Conservation (phyloP, 495 filamentous ascomycete species). For the Penicillium egyptiacum region DNA sequence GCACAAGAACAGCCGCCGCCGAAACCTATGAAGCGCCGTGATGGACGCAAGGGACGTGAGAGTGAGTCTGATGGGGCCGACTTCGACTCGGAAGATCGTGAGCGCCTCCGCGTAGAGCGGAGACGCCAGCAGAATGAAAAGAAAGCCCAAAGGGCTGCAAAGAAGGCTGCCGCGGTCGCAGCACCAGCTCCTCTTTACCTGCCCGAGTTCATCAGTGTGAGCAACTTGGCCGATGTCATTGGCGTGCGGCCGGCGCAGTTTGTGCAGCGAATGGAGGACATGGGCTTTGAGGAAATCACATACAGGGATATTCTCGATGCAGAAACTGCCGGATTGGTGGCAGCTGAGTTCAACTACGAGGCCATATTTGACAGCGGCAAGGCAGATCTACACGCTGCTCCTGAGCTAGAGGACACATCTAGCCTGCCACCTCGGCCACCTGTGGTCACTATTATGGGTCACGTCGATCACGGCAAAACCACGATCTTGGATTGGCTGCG, state of each 20-base stretch:
- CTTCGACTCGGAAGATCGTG: slow-evolving; percentile 36
- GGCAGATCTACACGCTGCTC: slow-evolving; percentile 73
- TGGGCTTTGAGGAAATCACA: slow-evolving; percentile 79
- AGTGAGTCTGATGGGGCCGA: slow-evolving; percentile 38
- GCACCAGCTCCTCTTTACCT: slow-evolving; percentile 68
- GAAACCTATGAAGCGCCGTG: slow-evolving; percentile 29
- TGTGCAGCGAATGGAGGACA: slow-evolving; percentile 63
- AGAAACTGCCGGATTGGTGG: slow-evolving; percentile 87
- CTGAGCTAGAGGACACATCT: slow-evolving; percentile 66
- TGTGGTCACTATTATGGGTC: slow-evolving; percentile 99
- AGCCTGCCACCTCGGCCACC: slow-evolving; percentile 74
- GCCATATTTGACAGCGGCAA: slow-evolving; percentile 72
- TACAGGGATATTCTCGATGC: slow-evolving; percentile 82
- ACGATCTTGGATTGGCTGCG: slow-evolving; percentile 93
- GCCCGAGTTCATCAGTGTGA: slow-evolving; percentile 87
- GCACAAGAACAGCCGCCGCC: slow-evolving; percentile 14
- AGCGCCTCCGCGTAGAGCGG: slow-evolving; percentile 38
- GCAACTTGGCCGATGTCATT: slow-evolving; percentile 77
- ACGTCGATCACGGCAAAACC: slow-evolving; percentile 98
- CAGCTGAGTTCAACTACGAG: slow-evolving; percentile 90
- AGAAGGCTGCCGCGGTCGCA: slow-evolving; percentile 32
- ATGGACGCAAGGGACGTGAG: slow-evolving; percentile 26
- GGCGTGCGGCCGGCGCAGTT: slow-evolving; percentile 72
- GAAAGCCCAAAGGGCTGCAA: slow-evolving; percentile 34
- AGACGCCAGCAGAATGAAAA: slow-evolving; percentile 50